Conservation (phyloP, 805 yeast species). For the Cyberlindnera japonica region DNA sequence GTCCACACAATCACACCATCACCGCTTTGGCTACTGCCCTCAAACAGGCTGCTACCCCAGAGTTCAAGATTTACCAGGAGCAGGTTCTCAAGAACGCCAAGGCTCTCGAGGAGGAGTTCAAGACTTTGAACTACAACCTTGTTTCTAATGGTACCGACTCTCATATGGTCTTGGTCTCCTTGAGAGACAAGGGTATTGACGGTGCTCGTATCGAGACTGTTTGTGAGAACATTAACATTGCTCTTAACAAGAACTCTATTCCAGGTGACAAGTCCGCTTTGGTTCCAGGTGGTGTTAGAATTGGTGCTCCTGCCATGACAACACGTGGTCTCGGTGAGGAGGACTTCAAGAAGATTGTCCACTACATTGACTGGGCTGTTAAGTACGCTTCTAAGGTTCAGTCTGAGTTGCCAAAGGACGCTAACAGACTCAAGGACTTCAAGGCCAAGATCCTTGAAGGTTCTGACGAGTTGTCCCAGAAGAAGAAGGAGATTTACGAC, state of each 20-base stretch:
- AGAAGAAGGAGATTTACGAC: slow-evolving; percentile 73
- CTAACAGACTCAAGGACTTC: slow-evolving; percentile 94
- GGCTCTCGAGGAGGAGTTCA: slow-evolving; percentile 67
- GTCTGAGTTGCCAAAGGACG: slow-evolving; percentile 78
- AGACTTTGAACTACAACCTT: slow-evolving; percentile 59
- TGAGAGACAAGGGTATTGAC: slow-evolving; percentile 73
- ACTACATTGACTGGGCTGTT: slow-evolving; percentile 78
- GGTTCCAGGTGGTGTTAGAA: slow-evolving; percentile 93
- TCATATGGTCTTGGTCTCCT: slow-evolving; percentile 82
- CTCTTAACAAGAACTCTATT: slow-evolving; percentile 92
- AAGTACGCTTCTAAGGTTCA: slow-evolving; percentile 73
- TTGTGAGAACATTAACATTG: slow-evolving; percentile 86
- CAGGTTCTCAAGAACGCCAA: slow-evolving; percentile 80
- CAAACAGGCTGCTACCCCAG: slow-evolving; percentile 87
- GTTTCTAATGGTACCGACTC: slow-evolving; percentile 95
- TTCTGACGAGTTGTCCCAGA: slow-evolving; percentile 59
- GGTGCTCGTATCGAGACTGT: slow-evolving; percentile 95
- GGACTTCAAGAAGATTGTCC: slow-evolving; percentile 78
- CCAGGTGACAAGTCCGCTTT: slow-evolving; percentile 96
- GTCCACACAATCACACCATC: slow-evolving; percentile 98
- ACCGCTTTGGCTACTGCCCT: slow-evolving; percentile 94
- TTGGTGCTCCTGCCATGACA: slow-evolving; percentile 98
- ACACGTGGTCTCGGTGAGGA: slow-evolving; percentile 91
- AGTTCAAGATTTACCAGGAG: slow-evolving; percentile 80
- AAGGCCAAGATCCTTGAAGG: slow-evolving; percentile 75